phyloP scores from a whole-genome alignment of 148 eudicot species.

The Dianthus caryophyllus region DNA sequence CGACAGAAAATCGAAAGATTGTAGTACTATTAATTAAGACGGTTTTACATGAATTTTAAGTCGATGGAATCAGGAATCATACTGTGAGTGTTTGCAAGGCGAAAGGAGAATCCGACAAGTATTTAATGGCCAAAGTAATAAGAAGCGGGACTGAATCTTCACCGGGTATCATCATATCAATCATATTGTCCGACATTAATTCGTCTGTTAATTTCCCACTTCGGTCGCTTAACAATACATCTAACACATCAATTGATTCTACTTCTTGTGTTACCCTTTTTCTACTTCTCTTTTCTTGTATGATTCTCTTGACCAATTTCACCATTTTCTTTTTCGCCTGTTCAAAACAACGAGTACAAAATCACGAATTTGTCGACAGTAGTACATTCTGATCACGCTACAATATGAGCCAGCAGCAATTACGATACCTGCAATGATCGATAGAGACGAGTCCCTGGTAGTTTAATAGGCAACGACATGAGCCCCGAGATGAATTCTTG shows the following conservation, averaged over 20 bases:
- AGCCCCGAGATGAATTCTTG: conserved; percentile 89
- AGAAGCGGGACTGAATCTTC: conserved; percentile 92
- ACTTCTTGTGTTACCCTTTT: conserved; percentile 12
- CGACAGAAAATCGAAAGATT: too few species aligned
- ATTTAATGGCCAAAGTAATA: conserved; percentile 73
- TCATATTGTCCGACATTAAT: conserved; percentile 72
- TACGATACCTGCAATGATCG: conserved; percentile 62
- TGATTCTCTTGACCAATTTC: conserved; percentile 53
- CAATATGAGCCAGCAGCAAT: neutral
- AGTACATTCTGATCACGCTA: too few species aligned
- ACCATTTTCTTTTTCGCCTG: conserved; percentile 88
- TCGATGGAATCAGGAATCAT: neutral
- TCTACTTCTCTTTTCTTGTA: conserved; percentile 41
- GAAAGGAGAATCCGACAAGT: conserved; percentile 69
- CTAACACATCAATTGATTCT: conserved; percentile 57
- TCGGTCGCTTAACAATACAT: conserved; percentile 56
- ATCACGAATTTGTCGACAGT: too few species aligned
- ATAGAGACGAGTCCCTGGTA: conserved; percentile 79
- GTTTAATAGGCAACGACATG: conserved; percentile 76
- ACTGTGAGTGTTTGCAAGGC: conserved; percentile 71
- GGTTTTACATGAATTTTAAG: neutral
- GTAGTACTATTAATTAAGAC: too few species aligned
- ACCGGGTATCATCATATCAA: conserved; percentile 96
- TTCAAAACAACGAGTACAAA: neutral
- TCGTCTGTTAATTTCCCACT: conserved; percentile 71